These are phyloP conservation scores for Alternaria burnsii DNA, from an alignment of 2,329 filamentous ascomycete species.

Conservation along the genomic window DNA sequence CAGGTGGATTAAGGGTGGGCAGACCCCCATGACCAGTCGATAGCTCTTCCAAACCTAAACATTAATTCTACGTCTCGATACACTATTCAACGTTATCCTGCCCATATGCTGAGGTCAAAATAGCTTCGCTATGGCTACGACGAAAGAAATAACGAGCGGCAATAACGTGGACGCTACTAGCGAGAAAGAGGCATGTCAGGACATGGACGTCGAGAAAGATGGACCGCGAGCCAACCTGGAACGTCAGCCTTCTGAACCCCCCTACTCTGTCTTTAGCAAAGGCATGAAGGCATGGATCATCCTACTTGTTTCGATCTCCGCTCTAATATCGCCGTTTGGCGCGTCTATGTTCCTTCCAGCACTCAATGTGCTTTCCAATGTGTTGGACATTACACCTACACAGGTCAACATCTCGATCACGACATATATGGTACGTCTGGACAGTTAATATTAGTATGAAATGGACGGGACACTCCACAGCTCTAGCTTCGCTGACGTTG, in stretches of 20 bases:
- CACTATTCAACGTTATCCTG: neutral
- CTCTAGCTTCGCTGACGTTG: neutral
- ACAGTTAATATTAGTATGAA: neutral
- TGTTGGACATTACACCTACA: constrained; percentile 54
- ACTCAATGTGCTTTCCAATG: constrained; percentile 43
- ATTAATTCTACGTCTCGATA: neutral
- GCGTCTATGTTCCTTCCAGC: constrained; percentile 51
- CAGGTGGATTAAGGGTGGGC: constrained; percentile 4
- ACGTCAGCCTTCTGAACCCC: constrained; percentile 36
- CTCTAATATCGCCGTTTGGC: constrained; percentile 60
- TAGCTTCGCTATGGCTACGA: neutral
- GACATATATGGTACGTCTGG: constrained; percentile 55
- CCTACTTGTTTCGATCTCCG: constrained; percentile 55
- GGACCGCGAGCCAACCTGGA: constrained; percentile 17
- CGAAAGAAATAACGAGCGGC: constrained; percentile 1
- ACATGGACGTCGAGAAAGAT: constrained; percentile 29
- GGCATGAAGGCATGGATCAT: constrained; percentile 59
- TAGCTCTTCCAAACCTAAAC: neutral
- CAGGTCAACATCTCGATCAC: constrained; percentile 62
- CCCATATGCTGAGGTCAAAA: neutral
- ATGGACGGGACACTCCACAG: neutral
- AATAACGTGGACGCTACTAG: neutral
- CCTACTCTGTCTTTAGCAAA: constrained; percentile 41
- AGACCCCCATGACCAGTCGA: constrained; percentile 5
- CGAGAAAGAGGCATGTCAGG: constrained; percentile 1